Conservation (phyloP, 2,329 filamentous ascomycete species). For the Exophiala aquamarina region DNA sequence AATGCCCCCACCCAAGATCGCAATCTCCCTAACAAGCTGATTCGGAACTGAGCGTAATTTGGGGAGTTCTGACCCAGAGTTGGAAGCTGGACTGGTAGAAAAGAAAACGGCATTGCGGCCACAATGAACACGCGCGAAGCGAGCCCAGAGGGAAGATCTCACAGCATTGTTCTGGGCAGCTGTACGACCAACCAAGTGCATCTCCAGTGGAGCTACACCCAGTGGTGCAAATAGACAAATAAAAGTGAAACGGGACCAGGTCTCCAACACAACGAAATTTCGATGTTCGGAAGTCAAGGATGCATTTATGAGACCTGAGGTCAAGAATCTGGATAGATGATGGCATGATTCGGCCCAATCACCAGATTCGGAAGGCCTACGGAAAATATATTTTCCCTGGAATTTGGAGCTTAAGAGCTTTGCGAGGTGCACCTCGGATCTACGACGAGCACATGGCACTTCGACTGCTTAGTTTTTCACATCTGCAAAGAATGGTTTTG, state of each 20-base stretch:
- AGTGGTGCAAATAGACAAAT: constrained; percentile 12
- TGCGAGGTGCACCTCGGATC: too few species aligned
- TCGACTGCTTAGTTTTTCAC: too few species aligned
- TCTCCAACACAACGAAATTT: too few species aligned
- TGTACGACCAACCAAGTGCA: constrained; percentile 25
- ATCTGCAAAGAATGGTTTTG: too few species aligned
- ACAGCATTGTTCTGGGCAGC: constrained; percentile 20
- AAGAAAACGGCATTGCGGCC: constrained; percentile 58
- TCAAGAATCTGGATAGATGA: too few species aligned
- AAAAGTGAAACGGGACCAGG: not conserved
- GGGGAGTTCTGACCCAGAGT: not conserved
- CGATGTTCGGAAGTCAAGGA: too few species aligned
- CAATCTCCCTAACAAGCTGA: constrained; percentile 48
- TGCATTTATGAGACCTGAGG: too few species aligned
- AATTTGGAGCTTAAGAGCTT: too few species aligned
- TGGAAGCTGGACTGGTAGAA: constrained; percentile 55
- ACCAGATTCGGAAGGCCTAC: too few species aligned
- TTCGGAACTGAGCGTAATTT: constrained; percentile 14
- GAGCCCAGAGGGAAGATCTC: constrained; percentile 16
- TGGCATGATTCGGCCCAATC: too few species aligned
- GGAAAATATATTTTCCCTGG: too few species aligned
- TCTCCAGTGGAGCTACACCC: constrained; percentile 24
- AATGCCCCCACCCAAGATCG: constrained; percentile 77
- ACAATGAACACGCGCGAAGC: constrained; percentile 48
- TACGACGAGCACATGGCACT: too few species aligned